Conservation (phyloP, 1,284 basidiomycete genomes). For the Gymnopus androsaceus region DNA sequence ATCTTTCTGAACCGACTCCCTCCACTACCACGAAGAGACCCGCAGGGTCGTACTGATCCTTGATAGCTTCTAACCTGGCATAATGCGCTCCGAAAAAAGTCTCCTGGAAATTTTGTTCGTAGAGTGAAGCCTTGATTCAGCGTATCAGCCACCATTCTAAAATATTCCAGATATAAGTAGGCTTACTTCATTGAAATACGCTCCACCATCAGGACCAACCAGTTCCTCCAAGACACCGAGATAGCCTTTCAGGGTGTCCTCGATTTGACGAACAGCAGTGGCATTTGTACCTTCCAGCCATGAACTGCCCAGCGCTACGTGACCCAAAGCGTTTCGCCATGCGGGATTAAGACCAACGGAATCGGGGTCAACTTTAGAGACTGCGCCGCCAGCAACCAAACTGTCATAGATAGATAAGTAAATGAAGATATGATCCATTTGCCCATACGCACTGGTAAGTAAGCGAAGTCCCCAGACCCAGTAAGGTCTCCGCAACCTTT, state of each 20-base stretch:
- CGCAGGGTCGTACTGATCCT: conserved; percentile 43
- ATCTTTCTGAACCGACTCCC: conserved; percentile 47
- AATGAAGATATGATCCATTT: too few species aligned
- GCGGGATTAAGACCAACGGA: conserved; percentile 44
- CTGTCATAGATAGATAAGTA: conserved; percentile 30
- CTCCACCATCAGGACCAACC: conserved; percentile 32
- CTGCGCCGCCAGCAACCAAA: conserved; percentile 40
- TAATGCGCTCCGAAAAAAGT: conserved; percentile 50
- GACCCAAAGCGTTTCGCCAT: conserved; percentile 41
- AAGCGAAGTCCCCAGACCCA: conserved; percentile 7
- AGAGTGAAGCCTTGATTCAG: conserved; percentile 41
- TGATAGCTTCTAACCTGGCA: conserved; percentile 38
- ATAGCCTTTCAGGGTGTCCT: conserved; percentile 23
- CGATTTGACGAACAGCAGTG: conserved; percentile 25
- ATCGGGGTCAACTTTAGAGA: conserved; percentile 34
- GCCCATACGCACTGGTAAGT: neutral
- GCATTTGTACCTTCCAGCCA: conserved; percentile 36
- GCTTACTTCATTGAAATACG: conserved; percentile 46
- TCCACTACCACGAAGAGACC: conserved; percentile 43
- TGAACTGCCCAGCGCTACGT: conserved; percentile 22
- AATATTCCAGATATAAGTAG: too few species aligned
- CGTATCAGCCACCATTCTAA: too few species aligned
- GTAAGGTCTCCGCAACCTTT: conserved; percentile 31
- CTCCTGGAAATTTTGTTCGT: conserved; percentile 38
- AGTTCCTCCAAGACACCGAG: conserved; percentile 30